A percentile compares a stretch with the other conserved stretches of the same genome.
Conservation (phyloP, 2,329 filamentous ascomycete genomes). For the Sarocladiaceae sp. region DNA sequence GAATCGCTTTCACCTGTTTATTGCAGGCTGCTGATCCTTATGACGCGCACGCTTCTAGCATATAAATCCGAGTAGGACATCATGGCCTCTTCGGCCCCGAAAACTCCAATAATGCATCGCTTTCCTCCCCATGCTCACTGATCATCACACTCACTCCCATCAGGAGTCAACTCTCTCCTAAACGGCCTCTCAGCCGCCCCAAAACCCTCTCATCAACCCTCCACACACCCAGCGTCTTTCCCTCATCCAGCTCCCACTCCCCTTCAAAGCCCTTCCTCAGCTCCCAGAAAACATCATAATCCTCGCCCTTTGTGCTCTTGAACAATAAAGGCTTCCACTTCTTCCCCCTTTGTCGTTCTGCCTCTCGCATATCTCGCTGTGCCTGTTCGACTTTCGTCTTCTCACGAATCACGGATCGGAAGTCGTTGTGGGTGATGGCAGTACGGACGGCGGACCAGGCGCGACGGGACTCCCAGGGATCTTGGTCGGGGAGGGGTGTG, state of each 20-base stretch:
- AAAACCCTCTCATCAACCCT: slow-evolving; percentile 23
- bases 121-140: too few relatives aligned
- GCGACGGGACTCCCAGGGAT: slow-evolving; percentile 72
- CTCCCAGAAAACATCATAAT: slow-evolving; percentile 26
- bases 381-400: slow-evolving; percentile 80
- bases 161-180: slow-evolving; percentile 26
- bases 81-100: too few relatives aligned
- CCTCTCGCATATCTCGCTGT: slow-evolving; percentile 69
- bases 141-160: slow-evolving; percentile 14
- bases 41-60: too few relatives aligned
- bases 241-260: slow-evolving; percentile 25
- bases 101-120: not conserved
- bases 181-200: slow-evolving; percentile 25
- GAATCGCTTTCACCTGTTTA: too few relatives aligned
- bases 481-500: slow-evolving; percentile 58
- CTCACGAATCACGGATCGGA: slow-evolving; percentile 64
- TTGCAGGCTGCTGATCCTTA: too few relatives aligned
- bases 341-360: slow-evolving; percentile 46
- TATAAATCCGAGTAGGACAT: too few relatives aligned
- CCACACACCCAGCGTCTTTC: slow-evolving; percentile 36
- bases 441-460: slow-evolving; percentile 77
- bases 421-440: slow-evolving; percentile 69
- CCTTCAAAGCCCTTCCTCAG: slow-evolving; percentile 23
- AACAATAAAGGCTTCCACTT: slow-evolving; percentile 39
- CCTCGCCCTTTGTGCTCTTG: slow-evolving; percentile 17